Conservation (phyloP, 2,329 filamentous ascomycete genomes). For the Penicillium sclerotigenum region DNA sequence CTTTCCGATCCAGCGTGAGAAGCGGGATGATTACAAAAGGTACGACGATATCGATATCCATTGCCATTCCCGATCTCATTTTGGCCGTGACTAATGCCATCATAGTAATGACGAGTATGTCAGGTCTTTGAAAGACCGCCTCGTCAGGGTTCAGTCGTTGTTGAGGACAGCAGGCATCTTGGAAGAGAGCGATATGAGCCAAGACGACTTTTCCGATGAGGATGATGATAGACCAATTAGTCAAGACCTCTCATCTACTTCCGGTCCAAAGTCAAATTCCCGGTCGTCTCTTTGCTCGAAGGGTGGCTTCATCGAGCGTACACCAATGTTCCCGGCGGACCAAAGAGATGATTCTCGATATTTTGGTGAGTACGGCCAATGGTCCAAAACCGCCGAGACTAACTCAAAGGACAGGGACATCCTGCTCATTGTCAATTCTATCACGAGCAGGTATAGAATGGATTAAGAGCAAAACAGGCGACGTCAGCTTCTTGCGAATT, state of each 20-base stretch:
- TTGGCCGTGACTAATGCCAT: constrained; percentile 7
- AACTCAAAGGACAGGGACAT: constrained; percentile 63
- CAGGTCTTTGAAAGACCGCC: constrained; percentile 85
- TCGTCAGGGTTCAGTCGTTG: constrained; percentile 83
- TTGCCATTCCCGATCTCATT: neutral
- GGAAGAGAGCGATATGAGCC: constrained; percentile 70
- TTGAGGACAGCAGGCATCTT: constrained; percentile 78
- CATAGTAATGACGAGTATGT: constrained; percentile 78
- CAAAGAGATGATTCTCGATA: constrained; percentile 87
- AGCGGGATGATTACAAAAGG: constrained; percentile 87
- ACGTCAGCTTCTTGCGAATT: constrained; percentile 82
- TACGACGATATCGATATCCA: constrained; percentile 38
- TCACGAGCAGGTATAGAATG: constrained; percentile 93
- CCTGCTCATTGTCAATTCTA: constrained; percentile 93
- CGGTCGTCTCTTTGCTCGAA: constrained; percentile 21
- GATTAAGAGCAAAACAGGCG: constrained; percentile 95
- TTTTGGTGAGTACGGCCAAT: constrained; percentile 47
- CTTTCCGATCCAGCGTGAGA: constrained; percentile 91
- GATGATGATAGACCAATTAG: constrained; percentile 13
- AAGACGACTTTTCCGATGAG: constrained; percentile 18
- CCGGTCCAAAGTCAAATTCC: constrained; percentile 6
- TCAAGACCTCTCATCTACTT: constrained; percentile 7
- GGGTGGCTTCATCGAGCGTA: constrained; percentile 54
- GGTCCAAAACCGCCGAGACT: neutral
- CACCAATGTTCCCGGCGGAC: constrained; percentile 81